A percentile compares a stretch with the other conserved stretches of the same genome.
phyloP scores from a whole-genome alignment of 2,329 filamentous ascomycete genomes.

The Cercospora brassicicola region DNA sequence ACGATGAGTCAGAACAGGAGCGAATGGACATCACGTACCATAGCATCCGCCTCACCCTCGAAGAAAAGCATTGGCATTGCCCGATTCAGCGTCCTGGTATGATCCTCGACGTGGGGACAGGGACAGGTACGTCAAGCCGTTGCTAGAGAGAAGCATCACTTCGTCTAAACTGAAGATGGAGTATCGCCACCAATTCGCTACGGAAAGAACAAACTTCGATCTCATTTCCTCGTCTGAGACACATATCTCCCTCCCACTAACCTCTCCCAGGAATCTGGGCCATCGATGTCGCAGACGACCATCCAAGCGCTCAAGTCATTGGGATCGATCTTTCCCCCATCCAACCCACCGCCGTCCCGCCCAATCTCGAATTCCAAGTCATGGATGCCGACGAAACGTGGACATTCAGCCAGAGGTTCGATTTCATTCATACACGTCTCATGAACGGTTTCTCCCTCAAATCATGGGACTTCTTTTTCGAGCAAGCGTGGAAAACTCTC shows the following conservation, averaged over 20 bases:
- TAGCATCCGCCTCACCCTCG: slow-evolving; percentile 30
- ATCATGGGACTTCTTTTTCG: slow-evolving; percentile 33
- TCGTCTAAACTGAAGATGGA: neutral
- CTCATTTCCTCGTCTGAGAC: neutral
- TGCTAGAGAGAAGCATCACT: neutral
- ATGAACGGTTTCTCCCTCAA: slow-evolving; percentile 36
- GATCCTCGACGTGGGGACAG: slow-evolving; percentile 53
- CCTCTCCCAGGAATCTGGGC: slow-evolving; percentile 22
- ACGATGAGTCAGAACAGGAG: slow-evolving; percentile 35
- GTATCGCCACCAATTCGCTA: neutral
- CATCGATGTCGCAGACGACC: slow-evolving; percentile 29
- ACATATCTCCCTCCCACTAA: neutral
- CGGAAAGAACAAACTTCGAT: neutral
- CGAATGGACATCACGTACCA: slow-evolving; percentile 35
- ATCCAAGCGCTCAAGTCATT: slow-evolving; percentile 31
- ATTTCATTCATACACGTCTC: slow-evolving; percentile 35
- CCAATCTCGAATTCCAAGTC: slow-evolving; percentile 28
- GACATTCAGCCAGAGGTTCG: slow-evolving; percentile 33
- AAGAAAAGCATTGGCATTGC: slow-evolving; percentile 25
- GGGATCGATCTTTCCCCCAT: slow-evolving; percentile 36
- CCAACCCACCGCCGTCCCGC: slow-evolving; percentile 31
- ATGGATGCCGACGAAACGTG: slow-evolving; percentile 27
- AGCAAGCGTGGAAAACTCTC: slow-evolving; percentile 30
- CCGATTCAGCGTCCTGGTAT: slow-evolving; percentile 37
- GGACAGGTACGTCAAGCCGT: slow-evolving; percentile 35